phyloP scores from a whole-genome alignment of 176 grass and related monocot species.

The Calamus simplicifolius region DNA sequence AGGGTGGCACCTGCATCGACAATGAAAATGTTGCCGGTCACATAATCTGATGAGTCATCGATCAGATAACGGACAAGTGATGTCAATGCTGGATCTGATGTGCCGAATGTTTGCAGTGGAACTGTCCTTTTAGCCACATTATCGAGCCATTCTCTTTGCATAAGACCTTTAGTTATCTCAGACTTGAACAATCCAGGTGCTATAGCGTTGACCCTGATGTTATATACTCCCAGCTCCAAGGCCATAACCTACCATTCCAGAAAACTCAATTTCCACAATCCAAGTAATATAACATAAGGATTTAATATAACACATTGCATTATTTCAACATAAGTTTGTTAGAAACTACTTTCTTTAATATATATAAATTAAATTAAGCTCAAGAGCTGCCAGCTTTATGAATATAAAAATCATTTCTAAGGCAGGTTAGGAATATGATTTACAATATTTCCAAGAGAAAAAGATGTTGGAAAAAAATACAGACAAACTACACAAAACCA shows the following conservation, averaged over 20 bases:
- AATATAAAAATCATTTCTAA: no score
- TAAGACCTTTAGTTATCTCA: conserved; percentile 28
- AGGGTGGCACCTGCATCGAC: conserved; percentile 26
- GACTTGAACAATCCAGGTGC: conserved; percentile 36
- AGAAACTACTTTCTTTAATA: no score
- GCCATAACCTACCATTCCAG: conserved; percentile 29
- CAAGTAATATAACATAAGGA: no score
- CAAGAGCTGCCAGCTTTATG: no score
- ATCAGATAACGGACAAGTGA: conserved; percentile 35
- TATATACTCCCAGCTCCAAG: conserved; percentile 29
- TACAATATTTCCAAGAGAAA: no score
- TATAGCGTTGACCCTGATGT: conserved; percentile 38
- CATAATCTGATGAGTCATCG: conserved; percentile 31
- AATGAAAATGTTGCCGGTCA: conserved; percentile 39
- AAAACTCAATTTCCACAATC: not conserved
- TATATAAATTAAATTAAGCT: no score
- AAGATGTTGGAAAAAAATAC: no score
- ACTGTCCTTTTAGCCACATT: conserved; percentile 25
- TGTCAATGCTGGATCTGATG: conserved; percentile 29
- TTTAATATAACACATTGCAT: no score
- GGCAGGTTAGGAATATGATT: no score
- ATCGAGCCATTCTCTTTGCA: conserved; percentile 25
- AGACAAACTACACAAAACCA: no score
- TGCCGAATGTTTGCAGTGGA: conserved; percentile 28
- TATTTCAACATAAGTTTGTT: no score